These are phyloP conservation scores for Apiospora sp. DNA, from an alignment of 2,329 filamentous ascomycete genomes.

Conservation along the genomic window DNA sequence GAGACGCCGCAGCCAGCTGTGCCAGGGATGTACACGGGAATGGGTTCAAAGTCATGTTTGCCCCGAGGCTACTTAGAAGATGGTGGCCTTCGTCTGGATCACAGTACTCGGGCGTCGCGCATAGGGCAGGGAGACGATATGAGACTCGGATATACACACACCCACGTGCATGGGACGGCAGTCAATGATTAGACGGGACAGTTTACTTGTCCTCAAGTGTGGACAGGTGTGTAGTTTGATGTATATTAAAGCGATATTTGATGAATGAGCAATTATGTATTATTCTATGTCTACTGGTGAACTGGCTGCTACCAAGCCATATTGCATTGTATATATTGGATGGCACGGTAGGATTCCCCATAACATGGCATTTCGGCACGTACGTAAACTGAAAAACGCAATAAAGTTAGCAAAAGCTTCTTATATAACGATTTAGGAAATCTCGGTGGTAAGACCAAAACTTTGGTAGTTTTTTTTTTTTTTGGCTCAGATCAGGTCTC, in stretches of 20 bases:
- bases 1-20: not conserved
- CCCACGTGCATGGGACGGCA: not conserved
- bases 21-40: not conserved
- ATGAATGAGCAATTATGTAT: slow-evolving; percentile 7
- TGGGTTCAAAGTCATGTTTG: slow-evolving; percentile 5
- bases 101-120: slow-evolving; percentile 9
- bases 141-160: not conserved
- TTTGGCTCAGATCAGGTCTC: slow-evolving; percentile 21
- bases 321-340: not conserved
- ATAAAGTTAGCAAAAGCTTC: not conserved
- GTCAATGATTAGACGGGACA: not conserved
- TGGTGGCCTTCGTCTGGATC: not conserved
- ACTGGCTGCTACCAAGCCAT: not conserved
- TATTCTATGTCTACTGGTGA: not conserved
- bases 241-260: slow-evolving; percentile 12
- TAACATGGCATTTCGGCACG: not conserved
- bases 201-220: not conserved
- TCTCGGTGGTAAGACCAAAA: not conserved
- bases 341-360: not conserved
- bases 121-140: not conserved
- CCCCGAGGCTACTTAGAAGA: not conserved
- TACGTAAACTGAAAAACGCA: not conserved
- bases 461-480: not conserved
- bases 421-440: not conserved
- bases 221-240: slow-evolving; percentile 1